These are phyloP conservation scores for Fomitopsis pinicola DNA, from an alignment of 1,284 basidiomycete genomes.

Conservation along the genomic window DNA sequence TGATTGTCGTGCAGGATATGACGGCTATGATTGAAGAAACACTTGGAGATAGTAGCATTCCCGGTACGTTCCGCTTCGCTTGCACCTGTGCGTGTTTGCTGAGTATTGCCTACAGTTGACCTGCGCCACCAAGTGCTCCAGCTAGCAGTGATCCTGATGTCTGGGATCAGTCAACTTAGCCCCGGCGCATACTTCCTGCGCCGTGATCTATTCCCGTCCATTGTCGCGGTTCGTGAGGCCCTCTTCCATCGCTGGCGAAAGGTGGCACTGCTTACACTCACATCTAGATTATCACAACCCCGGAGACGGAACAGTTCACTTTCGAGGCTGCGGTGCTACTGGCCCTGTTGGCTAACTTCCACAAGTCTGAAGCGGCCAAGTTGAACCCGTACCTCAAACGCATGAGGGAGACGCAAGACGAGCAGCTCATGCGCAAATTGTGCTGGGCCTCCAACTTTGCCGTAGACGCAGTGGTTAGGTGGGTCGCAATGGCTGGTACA, in stretches of 20 bases:
- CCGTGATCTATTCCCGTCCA: slow-evolving; percentile 51
- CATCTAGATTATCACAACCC: slow-evolving; percentile 47
- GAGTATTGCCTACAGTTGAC: slow-evolving; percentile 28
- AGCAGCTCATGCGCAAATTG: slow-evolving; percentile 48
- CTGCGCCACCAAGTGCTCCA: slow-evolving; percentile 53
- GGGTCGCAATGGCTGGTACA: not conserved
- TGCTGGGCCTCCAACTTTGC: slow-evolving; percentile 54
- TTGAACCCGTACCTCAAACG: slow-evolving; percentile 58
- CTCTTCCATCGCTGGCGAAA: not conserved
- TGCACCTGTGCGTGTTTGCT: too few species aligned
- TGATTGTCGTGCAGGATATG: slow-evolving; percentile 37
- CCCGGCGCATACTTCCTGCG: slow-evolving; percentile 66
- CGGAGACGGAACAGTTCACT: slow-evolving; percentile 47
- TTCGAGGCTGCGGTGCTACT: slow-evolving; percentile 58
- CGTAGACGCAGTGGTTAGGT: slow-evolving; percentile 48
- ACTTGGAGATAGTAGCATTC: slow-evolving; percentile 37
- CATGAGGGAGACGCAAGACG: slow-evolving; percentile 43
- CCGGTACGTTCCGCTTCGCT: slow-evolving; percentile 33
- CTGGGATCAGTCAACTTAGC: slow-evolving; percentile 56
- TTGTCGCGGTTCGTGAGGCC: slow-evolving; percentile 37
- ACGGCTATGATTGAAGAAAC: slow-evolving; percentile 40
- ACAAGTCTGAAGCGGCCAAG: slow-evolving; percentile 62
- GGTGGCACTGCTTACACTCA: too few species aligned
- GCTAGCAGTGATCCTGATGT: slow-evolving; percentile 50
- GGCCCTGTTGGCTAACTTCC: slow-evolving; percentile 58